A percentile compares a stretch with the other conserved stretches of the same genome.
Evolutionary conservation across 1,284 basidiomycete species (phyloP).

Genomic region (Leucoagaricus sp.): DNA sequence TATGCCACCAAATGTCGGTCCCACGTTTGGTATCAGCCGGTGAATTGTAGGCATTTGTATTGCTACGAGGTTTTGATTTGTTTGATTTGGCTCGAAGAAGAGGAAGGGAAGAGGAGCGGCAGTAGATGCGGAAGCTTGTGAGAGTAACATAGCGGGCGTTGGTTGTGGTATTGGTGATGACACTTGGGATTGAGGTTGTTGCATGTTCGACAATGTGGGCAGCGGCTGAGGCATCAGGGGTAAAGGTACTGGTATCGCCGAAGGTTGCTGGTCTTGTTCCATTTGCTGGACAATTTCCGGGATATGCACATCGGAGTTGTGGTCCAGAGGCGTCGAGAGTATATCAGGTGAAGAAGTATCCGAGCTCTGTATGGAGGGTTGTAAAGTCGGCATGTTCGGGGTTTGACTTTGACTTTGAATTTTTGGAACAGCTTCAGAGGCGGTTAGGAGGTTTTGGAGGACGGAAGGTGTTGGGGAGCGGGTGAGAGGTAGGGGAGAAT

Average conservation of each 20-base stretch:
- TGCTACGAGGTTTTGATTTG: constrained; percentile 40
- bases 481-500: constrained; percentile 44
- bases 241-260: constrained; percentile 6
- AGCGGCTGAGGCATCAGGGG: constrained; percentile 3
- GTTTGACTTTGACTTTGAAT: constrained; percentile 20
- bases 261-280: neutral
- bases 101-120: constrained; percentile 49
- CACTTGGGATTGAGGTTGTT: constrained; percentile 24
- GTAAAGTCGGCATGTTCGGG: constrained; percentile 31
- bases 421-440: constrained; percentile 23
- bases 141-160: constrained; percentile 23
- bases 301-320: constrained; percentile 36
- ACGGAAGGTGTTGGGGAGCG: constrained; percentile 51
- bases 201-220: constrained; percentile 20
- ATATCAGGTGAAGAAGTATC: constrained; percentile 46
- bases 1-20: constrained; percentile 91
- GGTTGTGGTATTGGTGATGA: constrained; percentile 15
- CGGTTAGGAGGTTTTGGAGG: constrained; percentile 27
- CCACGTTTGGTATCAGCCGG: constrained; percentile 87
- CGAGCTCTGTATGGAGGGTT: constrained; percentile 36
- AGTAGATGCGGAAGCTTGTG: constrained; percentile 31
- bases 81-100: constrained; percentile 55
- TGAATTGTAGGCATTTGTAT: constrained; percentile 71
- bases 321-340: constrained; percentile 40
- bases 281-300: constrained; percentile 24